Base-by-base conservation (phyloP, 2,329 filamentous ascomycete species). In the Talaromyces sp. region DNA sequence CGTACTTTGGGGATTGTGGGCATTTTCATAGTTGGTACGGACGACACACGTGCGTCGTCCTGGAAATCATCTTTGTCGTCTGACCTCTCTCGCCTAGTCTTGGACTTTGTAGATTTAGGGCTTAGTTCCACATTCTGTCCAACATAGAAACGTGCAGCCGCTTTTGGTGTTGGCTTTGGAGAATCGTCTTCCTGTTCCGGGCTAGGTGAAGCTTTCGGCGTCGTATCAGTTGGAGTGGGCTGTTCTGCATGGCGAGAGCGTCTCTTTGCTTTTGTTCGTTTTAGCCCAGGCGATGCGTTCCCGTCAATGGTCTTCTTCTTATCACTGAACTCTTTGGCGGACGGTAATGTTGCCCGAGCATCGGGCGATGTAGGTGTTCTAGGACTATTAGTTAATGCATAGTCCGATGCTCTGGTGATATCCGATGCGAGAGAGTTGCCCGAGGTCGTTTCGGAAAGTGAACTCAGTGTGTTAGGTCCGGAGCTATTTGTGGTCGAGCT, bases 1-100 rank as follows among this genome's bases (percentile, higher is more conserved):
- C 77, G 69, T 25, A 77, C 64, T 62, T 76, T 78, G 5, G 72
- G 73, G 48, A 79, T 77, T 22, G 67, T 69, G 7, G 77, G 77
- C 31, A 78, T 70, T 48, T 75, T 69, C 62, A 72, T 69, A 2
- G 76, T 78, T n/a, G 77, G 77, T 13, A 76, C 73, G 31, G 75
- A 77, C n/a, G 77, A 78, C n/a, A 77, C 62, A 40, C 74, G 70
- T 17, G 74, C 71, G 6, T 68, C 69, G 45, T 39, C 43, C 3
- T 71, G 70, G 37, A 66, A 63, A 55, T 67, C 65, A 5, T 65
- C 61, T 10, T 64, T 63, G 11, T 67, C 66, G 46, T 63, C 65
- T n/a, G 61, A 64, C 1, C 67, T 66, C 13, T 67, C 66, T 22
- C 67, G 66, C 10, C 63, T 62, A 33, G 58, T 58, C 45, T 62